Base-by-base conservation (phyloP, 164 flowering plant genomes). In the Sedum album region DNA sequence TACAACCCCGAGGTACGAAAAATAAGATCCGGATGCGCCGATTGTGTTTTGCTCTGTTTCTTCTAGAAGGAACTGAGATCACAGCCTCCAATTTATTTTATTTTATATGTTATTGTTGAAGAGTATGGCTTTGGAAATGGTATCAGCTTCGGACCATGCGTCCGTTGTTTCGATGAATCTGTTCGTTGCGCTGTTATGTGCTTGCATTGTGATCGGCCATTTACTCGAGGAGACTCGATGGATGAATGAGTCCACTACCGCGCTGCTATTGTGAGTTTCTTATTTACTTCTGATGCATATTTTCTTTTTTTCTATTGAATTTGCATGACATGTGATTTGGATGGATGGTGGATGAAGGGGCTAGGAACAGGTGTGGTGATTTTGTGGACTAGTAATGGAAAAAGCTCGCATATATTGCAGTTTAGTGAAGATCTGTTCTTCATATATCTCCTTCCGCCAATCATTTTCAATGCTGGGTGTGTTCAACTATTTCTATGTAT, bases 391-490 rank as follows among this genome's bases (percentile, higher is more conserved):
- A 71, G 21, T 9, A 36, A 65, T 20, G 68, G 62, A 66, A 71
- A 66, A 44, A 71, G 69, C 9, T 71, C 73, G n/a, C 73, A 66
- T 55, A 35, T 71, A 9, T 57, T 71, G 38, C 51, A 66, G 23
- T 71, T 71, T 65, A 66, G 69, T 57, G 73, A 71, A 55, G 69
- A 71, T 55, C 53, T 71, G 14, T 71, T 71, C 73, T 71, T 71
- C 44, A 71, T 71, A 20, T 71, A 71, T 66, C 73, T 71, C 44
- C 55, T 71, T 9, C 73, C 73, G 23, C 69, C 73, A 9, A 71
- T 71, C 42, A 71, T 71, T 38, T 71, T 71, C 60, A 71, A 66
- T 71, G 73, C 73, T 21, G 73, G 73, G 69, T 71, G 57, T 48
- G 63, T 23, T 15, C 3, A 14, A 49, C 14, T 35, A 44, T 49